These are phyloP conservation scores for Annulohypoxylon stygium DNA, from an alignment of 495 filamentous ascomycete species.

Conservation along the genomic window DNA sequence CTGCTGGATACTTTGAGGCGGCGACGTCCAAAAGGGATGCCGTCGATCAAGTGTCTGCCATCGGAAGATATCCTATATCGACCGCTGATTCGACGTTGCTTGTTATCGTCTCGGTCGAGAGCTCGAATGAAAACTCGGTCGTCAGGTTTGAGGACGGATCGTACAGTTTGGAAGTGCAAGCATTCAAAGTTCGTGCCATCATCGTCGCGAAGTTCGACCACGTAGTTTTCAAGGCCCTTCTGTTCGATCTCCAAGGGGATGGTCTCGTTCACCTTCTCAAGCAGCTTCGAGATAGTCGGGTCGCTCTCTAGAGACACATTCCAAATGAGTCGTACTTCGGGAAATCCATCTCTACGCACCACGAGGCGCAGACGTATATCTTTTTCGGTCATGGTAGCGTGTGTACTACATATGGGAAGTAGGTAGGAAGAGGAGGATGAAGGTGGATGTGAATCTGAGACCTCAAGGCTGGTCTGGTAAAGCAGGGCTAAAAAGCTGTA, in stretches of 20 bases:
- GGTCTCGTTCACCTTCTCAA: slow-evolving; percentile 85
- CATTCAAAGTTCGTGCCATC: slow-evolving; percentile 80
- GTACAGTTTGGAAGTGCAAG: slow-evolving; percentile 84
- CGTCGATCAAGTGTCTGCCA: slow-evolving; percentile 89
- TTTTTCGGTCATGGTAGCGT: slow-evolving; percentile 39
- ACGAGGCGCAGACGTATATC: slow-evolving; percentile 85
- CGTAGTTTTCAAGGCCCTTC: slow-evolving; percentile 95
- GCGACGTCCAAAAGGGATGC: slow-evolving; percentile 86
- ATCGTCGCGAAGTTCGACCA: slow-evolving; percentile 75
- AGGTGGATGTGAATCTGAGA: not conserved
- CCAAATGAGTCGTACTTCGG: slow-evolving; percentile 83
- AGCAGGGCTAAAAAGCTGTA: not conserved
- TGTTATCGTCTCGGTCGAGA: slow-evolving; percentile 79
- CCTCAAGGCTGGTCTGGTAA: slow-evolving; percentile 3
- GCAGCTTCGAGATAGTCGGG: slow-evolving; percentile 80
- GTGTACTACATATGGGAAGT: not conserved
- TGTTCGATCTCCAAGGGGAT: slow-evolving; percentile 85
- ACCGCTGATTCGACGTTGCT: slow-evolving; percentile 79
- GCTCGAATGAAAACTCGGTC: slow-evolving; percentile 90
- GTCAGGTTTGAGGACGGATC: slow-evolving; percentile 78
- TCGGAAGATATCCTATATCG: slow-evolving; percentile 84
- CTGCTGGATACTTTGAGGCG: slow-evolving; percentile 68
- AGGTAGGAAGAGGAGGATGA: not conserved
- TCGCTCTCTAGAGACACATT: slow-evolving; percentile 67
- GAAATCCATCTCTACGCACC: slow-evolving; percentile 84